Percentiles rank a stretch among this genome's conserved stretches.
phyloP scores from a whole-genome alignment of 331 rosid species.

The Spiraea crenata region DNA sequence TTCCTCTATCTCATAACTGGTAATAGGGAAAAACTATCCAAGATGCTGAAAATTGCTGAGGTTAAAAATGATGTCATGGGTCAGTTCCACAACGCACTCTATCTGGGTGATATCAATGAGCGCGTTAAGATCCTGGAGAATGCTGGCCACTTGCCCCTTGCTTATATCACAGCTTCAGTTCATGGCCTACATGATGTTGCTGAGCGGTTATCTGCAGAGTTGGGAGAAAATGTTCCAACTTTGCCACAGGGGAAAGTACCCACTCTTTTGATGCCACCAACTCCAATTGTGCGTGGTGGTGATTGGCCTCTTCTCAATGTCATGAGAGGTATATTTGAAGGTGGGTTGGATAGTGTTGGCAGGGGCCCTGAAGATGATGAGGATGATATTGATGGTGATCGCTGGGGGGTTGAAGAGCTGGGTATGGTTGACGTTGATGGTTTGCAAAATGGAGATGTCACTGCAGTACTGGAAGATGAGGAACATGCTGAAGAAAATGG shows the following conservation, averaged over 20 bases:
- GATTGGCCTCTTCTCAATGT: constrained; percentile 99
- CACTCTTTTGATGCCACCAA: constrained; percentile 72
- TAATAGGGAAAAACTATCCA: constrained; percentile 74
- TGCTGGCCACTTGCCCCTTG: constrained; percentile 90
- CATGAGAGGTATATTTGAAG: constrained; percentile 81
- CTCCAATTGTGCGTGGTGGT: constrained; percentile 69
- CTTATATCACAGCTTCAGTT: constrained; percentile 73
- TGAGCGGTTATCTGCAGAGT: constrained; percentile 73
- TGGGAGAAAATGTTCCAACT: constrained; percentile 81
- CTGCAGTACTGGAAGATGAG: constrained; percentile 57
- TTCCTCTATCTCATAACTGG: constrained; percentile 92
- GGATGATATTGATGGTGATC: constrained; percentile 69
- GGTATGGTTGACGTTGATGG: constrained; percentile 71
- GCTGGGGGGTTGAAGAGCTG: constrained; percentile 76
- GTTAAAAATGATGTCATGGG: constrained; percentile 99
- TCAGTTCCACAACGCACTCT: constrained; percentile 91
- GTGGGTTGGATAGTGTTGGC: constrained; percentile 56
- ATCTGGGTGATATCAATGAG: constrained; percentile 79
- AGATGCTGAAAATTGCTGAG: constrained; percentile 98
- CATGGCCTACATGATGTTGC: constrained; percentile 84
- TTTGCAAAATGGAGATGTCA: constrained; percentile 62
- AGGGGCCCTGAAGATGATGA: constrained; percentile 59
- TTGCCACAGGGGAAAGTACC: constrained; percentile 70
- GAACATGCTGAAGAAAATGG: constrained; percentile 71
- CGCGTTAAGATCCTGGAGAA: constrained; percentile 93